Conservation (phyloP, 352 stramenopile species). For the Phytophthora pini region DNA sequence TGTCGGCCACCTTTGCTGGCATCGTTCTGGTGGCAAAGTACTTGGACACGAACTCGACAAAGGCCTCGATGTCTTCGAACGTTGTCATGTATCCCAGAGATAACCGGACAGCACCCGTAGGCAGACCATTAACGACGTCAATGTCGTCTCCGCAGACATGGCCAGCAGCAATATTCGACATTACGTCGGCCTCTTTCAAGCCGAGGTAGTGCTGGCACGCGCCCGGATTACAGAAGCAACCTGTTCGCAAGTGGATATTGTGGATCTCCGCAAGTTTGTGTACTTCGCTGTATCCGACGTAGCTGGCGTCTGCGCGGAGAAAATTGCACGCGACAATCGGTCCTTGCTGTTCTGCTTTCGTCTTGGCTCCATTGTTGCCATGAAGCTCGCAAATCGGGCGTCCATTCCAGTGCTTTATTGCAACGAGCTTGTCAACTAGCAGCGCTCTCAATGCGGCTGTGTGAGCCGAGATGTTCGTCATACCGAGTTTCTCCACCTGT, state of each 20-base stretch:
- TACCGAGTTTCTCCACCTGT: slow-evolving; percentile 47
- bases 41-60: slow-evolving; percentile 58
- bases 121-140: slow-evolving; percentile 66
- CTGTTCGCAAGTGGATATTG: slow-evolving; percentile 72
- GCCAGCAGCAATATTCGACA: slow-evolving; percentile 59
- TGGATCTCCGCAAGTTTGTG: slow-evolving; percentile 72
- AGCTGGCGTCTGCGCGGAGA: slow-evolving; percentile 53
- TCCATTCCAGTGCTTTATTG: slow-evolving; percentile 64
- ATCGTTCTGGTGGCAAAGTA: slow-evolving; percentile 60
- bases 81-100: slow-evolving; percentile 84
- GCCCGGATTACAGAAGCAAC: slow-evolving; percentile 85
- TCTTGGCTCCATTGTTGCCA: slow-evolving; percentile 26
- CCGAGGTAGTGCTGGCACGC: slow-evolving; percentile 74
- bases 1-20: slow-evolving; percentile 5
- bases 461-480: slow-evolving; percentile 57
- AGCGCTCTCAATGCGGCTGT: slow-evolving; percentile 51
- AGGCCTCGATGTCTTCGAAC: slow-evolving; percentile 64
- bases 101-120: slow-evolving; percentile 73
- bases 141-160: slow-evolving; percentile 79
- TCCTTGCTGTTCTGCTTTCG: slow-evolving; percentile 26
- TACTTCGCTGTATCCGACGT: slow-evolving; percentile 77
- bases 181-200: slow-evolving; percentile 56
- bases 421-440: slow-evolving; percentile 39
- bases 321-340: slow-evolving; percentile 77
- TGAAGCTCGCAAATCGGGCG: slow-evolving; percentile 62